These are phyloP conservation scores for Ceratocystis colombiana DNA, from an alignment of 2,329 filamentous ascomycete species.

Conservation along the genomic window DNA sequence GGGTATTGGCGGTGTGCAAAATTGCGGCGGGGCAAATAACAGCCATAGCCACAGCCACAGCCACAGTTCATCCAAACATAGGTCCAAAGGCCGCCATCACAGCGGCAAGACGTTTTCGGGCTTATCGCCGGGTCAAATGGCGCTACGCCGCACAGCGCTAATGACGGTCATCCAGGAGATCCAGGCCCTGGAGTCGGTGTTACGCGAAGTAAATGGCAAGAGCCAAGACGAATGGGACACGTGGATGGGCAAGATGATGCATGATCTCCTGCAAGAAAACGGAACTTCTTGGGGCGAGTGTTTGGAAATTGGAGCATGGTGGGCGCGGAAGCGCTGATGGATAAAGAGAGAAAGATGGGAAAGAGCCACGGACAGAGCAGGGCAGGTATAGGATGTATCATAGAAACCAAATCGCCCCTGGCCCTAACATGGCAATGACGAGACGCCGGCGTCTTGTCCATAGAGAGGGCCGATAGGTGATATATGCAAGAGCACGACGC, in stretches of 20 bases:
- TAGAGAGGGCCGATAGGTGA: neutral
- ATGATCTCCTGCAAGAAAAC: slow-evolving; percentile 66
- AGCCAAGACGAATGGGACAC: slow-evolving; percentile 85
- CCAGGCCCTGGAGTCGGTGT: slow-evolving; percentile 70
- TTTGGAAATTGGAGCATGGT: slow-evolving; percentile 77
- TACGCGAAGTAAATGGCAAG: slow-evolving; percentile 75
- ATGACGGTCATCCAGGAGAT: slow-evolving; percentile 73
- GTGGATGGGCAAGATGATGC: slow-evolving; percentile 82
- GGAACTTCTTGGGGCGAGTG: slow-evolving; percentile 78
- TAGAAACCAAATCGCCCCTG: neutral
- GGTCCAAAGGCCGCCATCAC: slow-evolving; percentile 27
- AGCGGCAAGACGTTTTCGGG: slow-evolving; percentile 24
- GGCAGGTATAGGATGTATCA: neutral
- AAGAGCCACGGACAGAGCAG: neutral
- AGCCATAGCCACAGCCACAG: neutral
- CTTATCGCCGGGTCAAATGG: slow-evolving; percentile 58
- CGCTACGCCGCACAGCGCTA: slow-evolving; percentile 69
- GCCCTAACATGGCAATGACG: neutral
- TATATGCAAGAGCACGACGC: neutral
- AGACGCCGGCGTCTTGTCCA: slow-evolving; percentile 6
- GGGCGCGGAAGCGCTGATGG: slow-evolving; percentile 57
- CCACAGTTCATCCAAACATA: slow-evolving; percentile 41
- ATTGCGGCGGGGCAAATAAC: neutral
- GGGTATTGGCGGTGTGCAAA: slow-evolving; percentile 52
- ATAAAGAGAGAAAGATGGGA: neutral